These are phyloP conservation scores for Dictyostelium capitatum DNA, from an alignment of 78 protist species.

Conservation along the genomic window DNA sequence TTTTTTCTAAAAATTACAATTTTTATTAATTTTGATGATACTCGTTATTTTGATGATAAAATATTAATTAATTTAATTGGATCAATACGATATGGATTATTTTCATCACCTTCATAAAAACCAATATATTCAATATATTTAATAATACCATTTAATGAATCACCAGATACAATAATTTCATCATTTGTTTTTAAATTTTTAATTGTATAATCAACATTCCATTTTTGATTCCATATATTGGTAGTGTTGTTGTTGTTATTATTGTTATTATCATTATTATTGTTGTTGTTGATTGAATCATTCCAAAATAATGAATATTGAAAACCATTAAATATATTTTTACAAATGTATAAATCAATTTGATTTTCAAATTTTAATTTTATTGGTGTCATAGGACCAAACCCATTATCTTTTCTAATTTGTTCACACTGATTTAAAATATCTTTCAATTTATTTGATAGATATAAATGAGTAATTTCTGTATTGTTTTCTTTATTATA, in stretches of 20 bases:
- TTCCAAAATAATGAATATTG: conserved; percentile 65
- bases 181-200: conserved; percentile 25
- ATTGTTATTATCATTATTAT: neutral
- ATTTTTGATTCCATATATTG: conserved; percentile 42
- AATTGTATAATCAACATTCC: conserved; percentile 54
- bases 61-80: conserved; percentile 38
- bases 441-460: conserved; percentile 26
- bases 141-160: conserved; percentile 12
- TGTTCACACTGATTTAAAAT: conserved; percentile 39
- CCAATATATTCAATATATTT: conserved; percentile 48
- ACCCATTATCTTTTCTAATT: neutral
- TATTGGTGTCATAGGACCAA: conserved; percentile 72
- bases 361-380: neutral
- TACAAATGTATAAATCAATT: neutral
- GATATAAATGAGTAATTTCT: neutral
- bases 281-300: neutral
- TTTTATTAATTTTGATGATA: no score
- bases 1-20: no score
- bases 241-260: neutral
- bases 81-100: conserved; percentile 46
- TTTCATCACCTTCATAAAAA: conserved; percentile 76
- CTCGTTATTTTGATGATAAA: neutral
- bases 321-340: conserved; percentile 40
- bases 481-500: conserved; percentile 4
- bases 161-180: conserved; percentile 31